phyloP scores from a whole-genome alignment of 768 basidiomycete genomes.

The Hysterangium stoloniferum region DNA sequence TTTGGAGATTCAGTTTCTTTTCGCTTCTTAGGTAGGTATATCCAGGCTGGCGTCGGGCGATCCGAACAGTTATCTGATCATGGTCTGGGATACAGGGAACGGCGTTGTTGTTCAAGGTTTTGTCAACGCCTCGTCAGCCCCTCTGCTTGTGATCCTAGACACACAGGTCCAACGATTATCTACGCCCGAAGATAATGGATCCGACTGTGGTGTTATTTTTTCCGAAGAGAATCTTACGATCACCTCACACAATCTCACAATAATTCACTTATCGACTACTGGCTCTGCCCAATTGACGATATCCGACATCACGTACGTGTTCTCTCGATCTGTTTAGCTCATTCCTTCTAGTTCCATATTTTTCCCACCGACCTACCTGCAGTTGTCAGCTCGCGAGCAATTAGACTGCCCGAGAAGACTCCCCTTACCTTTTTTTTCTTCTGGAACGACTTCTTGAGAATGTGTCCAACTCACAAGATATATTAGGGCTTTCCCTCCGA shows the following conservation, averaged over 20 bases:
- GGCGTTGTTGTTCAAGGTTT: neutral
- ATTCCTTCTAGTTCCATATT: too few relatives aligned
- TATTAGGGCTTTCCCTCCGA: too few relatives aligned
- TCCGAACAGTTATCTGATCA: neutral
- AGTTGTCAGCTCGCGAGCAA: too few relatives aligned
- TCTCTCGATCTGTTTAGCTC: too few relatives aligned
- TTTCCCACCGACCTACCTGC: too few relatives aligned
- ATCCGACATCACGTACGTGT: constrained; percentile 5
- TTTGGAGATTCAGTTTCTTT: constrained; percentile 1
- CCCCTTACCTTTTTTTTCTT: too few relatives aligned
- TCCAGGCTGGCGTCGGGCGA: neutral
- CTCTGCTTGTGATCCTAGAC: constrained; percentile 5
- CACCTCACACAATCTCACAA: constrained; percentile 1
- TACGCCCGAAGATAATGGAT: neutral
- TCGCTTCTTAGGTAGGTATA: neutral
- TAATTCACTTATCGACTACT: neutral
- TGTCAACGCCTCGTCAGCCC: neutral
- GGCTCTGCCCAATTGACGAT: neutral
- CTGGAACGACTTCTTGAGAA: too few relatives aligned
- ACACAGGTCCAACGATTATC: neutral
- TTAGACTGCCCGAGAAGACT: too few relatives aligned
- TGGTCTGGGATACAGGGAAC: neutral
- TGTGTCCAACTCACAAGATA: too few relatives aligned
- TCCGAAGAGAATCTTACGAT: neutral
- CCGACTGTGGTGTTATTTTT: constrained; percentile 8